Evolutionary conservation across 176 grass and related monocot genomes (phyloP).

Genomic region (Avena atlantica): DNA sequence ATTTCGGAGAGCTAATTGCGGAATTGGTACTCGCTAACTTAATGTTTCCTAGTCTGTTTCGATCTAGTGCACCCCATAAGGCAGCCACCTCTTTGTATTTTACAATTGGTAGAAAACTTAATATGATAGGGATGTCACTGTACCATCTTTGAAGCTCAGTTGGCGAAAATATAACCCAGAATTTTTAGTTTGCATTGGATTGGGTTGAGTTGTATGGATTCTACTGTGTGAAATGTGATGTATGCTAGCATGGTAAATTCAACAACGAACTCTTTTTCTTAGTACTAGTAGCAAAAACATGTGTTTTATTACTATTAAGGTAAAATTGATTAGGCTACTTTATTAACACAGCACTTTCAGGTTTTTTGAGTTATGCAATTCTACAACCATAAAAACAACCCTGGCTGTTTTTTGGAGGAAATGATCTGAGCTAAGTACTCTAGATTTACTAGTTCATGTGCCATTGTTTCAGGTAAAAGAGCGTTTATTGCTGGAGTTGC

Average conservation of each 20-base stretch:
- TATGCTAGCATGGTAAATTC: not conserved
- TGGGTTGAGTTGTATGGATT: not conserved
- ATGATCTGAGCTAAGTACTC: not conserved
- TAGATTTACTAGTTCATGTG: conserved; percentile 20
- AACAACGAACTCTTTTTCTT: not conserved
- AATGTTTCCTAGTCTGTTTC: not conserved
- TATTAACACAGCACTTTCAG: not conserved
- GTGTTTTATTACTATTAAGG: not conserved
- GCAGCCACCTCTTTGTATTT: not conserved
- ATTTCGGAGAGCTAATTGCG: not conserved
- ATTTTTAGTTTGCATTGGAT: not conserved
- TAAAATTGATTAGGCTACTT: not conserved
- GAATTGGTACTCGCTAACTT: not conserved
- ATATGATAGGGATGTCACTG: too few relatives aligned
- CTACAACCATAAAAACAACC: not conserved
- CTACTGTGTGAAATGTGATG: not conserved
- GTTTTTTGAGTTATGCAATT: not conserved
- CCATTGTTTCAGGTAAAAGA: conserved; percentile 68
- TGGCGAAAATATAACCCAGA: not conserved
- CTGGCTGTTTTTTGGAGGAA: not conserved
- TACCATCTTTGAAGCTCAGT: not conserved
- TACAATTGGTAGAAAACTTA: not conserved
- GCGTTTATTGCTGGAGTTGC: conserved; percentile 98
- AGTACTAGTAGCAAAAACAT: not conserved
- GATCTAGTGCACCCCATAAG: not conserved